Evolutionary conservation across 352 stramenopile genomes (phyloP).

Genomic region (Globisporangium spiculum): DNA sequence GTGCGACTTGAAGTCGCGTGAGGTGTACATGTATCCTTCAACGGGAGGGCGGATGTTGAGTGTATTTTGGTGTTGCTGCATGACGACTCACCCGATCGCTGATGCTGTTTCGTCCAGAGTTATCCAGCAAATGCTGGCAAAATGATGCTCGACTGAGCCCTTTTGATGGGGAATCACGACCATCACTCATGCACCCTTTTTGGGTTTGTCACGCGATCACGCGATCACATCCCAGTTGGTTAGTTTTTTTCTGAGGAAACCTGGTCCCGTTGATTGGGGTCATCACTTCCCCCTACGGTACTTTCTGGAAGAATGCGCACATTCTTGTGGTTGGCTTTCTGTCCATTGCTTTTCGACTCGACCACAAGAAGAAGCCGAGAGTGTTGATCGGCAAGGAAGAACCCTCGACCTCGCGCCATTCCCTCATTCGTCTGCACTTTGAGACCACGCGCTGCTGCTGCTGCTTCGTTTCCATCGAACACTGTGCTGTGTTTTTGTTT

Average conservation of each 20-base stretch:
- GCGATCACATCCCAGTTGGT: not conserved
- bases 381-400: too few species aligned
- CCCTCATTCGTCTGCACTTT: too few species aligned
- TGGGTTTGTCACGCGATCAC: constrained; percentile 18
- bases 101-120: not conserved
- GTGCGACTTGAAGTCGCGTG: not conserved
- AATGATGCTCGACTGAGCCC: not conserved
- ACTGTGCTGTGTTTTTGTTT: too few species aligned
- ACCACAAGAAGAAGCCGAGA: too few species aligned
- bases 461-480: too few species aligned
- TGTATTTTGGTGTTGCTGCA: not conserved
- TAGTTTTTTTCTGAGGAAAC: too few species aligned
- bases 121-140: not conserved
- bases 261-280: not conserved
- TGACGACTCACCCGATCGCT: not conserved
- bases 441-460: too few species aligned
- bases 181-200: not conserved
- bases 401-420: too few species aligned
- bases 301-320: too few species aligned
- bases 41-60: not conserved
- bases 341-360: too few species aligned
- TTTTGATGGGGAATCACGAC: constrained; percentile 6
- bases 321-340: too few species aligned
- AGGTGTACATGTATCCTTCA: too few species aligned
- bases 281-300: not conserved